Evolutionary conservation across 768 basidiomycete genomes (phyloP), one percentile per base, ranked within the genome.

Genomic region (Gyrodon lividus): DNA sequence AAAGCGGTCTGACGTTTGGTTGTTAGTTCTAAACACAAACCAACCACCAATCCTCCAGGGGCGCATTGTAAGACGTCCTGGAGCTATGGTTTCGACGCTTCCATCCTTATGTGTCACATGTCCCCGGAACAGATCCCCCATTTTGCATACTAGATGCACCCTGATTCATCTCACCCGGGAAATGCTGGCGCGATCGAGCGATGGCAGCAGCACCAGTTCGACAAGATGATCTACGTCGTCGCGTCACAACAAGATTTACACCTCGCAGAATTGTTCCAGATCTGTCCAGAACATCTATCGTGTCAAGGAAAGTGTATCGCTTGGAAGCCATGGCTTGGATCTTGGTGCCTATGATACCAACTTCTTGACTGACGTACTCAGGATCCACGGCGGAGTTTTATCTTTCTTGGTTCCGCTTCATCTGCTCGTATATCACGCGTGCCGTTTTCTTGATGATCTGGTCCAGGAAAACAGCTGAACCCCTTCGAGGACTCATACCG

Each of bases 281-380:
- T 96, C n/a, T n/a, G n/a, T n/a, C n/a, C n/a, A n/a, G n/a, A n/a
- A n/a, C n/a, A n/a, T n/a, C n/a, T n/a, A n/a, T n/a, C n/a, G n/a
- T n/a, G n/a, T 54, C 22, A 49, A 49, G 40, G 34, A 10, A 26
- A n/a, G n/a, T 12, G 40, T 57, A 93, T 93, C 93, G 77, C 69
- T 92, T 96, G 13, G 92, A 92, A 38, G 88, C 80, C 92, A 96
- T 94, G 66, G 96, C 94, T 70, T 99, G 97, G 53, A 99, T 94
- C 76, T 98, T 98, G 59, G 98, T 87, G 3, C 92, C 93, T 0
- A 92, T 89, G 61, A 97, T 92, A 17, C 95, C 97, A 42, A 98
- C 85, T 69, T 96, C 89, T 56, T 78, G 77, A 51, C 82, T 81
- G 42, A 86, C 87, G 42, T 69, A 72, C 63, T 90, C 87, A 1